Conservation (phyloP, 2,329 filamentous ascomycete genomes). For the Fusarium guadeloupense region DNA sequence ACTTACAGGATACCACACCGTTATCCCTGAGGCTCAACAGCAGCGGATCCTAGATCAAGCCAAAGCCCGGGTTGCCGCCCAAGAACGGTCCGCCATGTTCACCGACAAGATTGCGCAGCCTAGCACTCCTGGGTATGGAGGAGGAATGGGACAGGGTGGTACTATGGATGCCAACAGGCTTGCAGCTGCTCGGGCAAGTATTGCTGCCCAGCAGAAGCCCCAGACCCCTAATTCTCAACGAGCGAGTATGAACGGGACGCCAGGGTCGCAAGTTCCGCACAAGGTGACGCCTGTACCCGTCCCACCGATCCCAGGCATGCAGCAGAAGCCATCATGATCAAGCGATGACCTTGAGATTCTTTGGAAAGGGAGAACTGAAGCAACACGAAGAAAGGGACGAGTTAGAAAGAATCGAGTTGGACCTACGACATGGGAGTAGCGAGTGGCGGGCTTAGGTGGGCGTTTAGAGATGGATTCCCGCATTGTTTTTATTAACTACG, state of each 20-base stretch:
- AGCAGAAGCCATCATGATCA: slow-evolving; percentile 43
- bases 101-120: slow-evolving; percentile 59
- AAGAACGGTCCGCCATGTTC: slow-evolving; percentile 54
- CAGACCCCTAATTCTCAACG: slow-evolving; percentile 48
- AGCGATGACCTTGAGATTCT: background rate
- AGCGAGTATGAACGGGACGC: slow-evolving; percentile 49
- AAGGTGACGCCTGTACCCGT: slow-evolving; percentile 58
- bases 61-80: slow-evolving; percentile 57
- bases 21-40: slow-evolving; percentile 60
- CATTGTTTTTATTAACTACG: slow-evolving; percentile 31
- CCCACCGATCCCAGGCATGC: slow-evolving; percentile 53
- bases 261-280: slow-evolving; percentile 48
- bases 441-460: slow-evolving; percentile 27
- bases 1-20: slow-evolving; percentile 58
- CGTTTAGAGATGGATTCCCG: slow-evolving; percentile 42
- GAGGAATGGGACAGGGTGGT: slow-evolving; percentile 37
- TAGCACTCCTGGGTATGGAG: slow-evolving; percentile 44
- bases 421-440: slow-evolving; percentile 3
- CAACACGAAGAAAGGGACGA: slow-evolving; percentile 6
- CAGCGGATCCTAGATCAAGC: slow-evolving; percentile 62
- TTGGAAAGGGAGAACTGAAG: slow-evolving; percentile 7
- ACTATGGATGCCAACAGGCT: slow-evolving; percentile 46
- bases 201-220: slow-evolving; percentile 49
- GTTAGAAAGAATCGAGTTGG: background rate
- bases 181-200: slow-evolving; percentile 49